Percentiles rank a stretch among this genome's conserved stretches.
phyloP scores from a whole-genome alignment of 192 early-diverging fungal species.

The Coemansia nantahalensis region DNA sequence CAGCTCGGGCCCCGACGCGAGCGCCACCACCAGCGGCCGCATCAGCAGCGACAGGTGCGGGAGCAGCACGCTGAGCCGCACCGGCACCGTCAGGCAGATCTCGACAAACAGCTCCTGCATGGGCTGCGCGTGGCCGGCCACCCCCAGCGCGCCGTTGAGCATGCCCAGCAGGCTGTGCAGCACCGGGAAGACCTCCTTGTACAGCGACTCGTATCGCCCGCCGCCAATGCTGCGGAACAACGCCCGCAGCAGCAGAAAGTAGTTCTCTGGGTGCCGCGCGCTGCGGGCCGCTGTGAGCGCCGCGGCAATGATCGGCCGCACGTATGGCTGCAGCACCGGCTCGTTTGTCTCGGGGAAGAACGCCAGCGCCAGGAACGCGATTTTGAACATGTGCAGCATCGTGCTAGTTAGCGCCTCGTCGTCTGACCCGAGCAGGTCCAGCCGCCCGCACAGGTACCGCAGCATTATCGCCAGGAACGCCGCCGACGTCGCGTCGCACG shows the following conservation, averaged over 20 bases:
- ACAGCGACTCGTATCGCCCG: constrained; percentile 91
- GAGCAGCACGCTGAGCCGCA: constrained; percentile 87
- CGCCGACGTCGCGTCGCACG: constrained; percentile 60
- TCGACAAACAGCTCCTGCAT: constrained; percentile 98
- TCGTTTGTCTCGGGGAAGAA: constrained; percentile 92
- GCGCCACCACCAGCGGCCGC: constrained; percentile 92
- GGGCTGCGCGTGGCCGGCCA: constrained; percentile 73
- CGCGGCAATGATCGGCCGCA: constrained; percentile 84
- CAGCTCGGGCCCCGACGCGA: constrained; percentile 87
- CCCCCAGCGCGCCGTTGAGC: constrained; percentile 78
- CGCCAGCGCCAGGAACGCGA: constrained; percentile 91
- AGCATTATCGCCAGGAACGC: constrained; percentile 56
- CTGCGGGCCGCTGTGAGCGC: constrained; percentile 80
- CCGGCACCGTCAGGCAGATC: constrained; percentile 94
- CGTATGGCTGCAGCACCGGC: constrained; percentile 86
- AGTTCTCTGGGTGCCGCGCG: constrained; percentile 85
- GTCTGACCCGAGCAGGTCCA: constrained; percentile 42
- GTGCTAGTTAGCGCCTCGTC: constrained; percentile 50
- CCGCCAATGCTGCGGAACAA: constrained; percentile 97
- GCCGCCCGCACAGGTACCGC: constrained; percentile 41
- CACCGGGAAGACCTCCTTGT: constrained; percentile 93
- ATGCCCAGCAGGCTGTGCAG: constrained; percentile 88
- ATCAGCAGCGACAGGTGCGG: constrained; percentile 93
- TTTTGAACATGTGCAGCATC: constrained; percentile 89
- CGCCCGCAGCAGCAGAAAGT: constrained; percentile 86